Evolutionary conservation across 257 asterid genomes (phyloP).

Genomic region (Solanum sejunctum): DNA sequence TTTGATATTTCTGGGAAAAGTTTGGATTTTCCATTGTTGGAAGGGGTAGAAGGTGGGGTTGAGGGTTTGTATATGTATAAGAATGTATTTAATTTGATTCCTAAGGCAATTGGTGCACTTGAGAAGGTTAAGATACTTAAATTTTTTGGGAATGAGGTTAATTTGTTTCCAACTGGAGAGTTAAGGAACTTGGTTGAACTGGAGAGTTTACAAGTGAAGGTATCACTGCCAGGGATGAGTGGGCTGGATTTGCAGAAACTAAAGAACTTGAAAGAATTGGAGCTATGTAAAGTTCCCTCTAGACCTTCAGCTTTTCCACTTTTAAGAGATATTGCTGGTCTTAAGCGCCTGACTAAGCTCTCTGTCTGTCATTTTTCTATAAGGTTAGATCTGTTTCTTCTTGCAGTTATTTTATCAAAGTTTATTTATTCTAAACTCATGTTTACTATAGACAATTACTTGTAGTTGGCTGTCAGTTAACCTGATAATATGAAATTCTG

Average conservation of each 20-base stretch:
- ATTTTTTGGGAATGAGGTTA: constrained; percentile 73
- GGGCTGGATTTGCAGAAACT: constrained; percentile 65
- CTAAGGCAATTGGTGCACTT: constrained; percentile 45
- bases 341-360: constrained; percentile 67
- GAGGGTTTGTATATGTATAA: constrained; percentile 63
- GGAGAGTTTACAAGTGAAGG: constrained; percentile 74
- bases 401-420: not conserved
- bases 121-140: constrained; percentile 57
- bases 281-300: constrained; percentile 61
- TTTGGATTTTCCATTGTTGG: constrained; percentile 40
- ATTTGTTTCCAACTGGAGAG: constrained; percentile 54
- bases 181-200: constrained; percentile 50
- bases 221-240: constrained; percentile 43
- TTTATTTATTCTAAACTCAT: not conserved
- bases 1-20: constrained; percentile 60
- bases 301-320: constrained; percentile 62
- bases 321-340: constrained; percentile 61
- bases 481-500: not conserved
- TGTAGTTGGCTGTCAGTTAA: not conserved
- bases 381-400: constrained; percentile 31
- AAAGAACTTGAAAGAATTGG: constrained; percentile 73
- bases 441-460: not conserved
- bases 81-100: constrained; percentile 68
- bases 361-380: constrained; percentile 87
- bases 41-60: constrained; percentile 22